These are phyloP conservation scores for Aspergillus carlsbadensis DNA, from an alignment of 495 filamentous ascomycete genomes.

Conservation along the genomic window DNA sequence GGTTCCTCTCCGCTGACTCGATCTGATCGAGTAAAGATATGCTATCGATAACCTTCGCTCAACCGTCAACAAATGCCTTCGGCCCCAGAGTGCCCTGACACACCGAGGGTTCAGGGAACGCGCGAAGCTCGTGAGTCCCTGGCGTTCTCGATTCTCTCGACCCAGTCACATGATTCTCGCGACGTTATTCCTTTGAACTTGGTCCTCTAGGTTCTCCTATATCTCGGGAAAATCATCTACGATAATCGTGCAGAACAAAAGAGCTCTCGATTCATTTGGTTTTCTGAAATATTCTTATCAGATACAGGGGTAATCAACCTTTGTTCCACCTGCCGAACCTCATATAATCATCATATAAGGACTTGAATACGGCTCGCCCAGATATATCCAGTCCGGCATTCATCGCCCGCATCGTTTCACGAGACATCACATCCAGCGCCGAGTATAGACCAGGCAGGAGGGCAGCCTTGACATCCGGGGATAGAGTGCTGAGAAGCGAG, in stretches of 20 bases:
- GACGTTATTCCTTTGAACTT: neutral
- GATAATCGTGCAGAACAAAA: no score
- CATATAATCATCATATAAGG: constrained; percentile 66
- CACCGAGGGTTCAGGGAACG: no score
- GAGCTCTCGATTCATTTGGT: neutral
- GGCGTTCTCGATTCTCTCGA: neutral
- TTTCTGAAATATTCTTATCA: neutral
- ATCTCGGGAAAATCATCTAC: no score
- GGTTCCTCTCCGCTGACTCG: constrained; percentile 32
- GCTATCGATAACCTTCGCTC: neutral
- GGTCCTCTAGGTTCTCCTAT: no score
- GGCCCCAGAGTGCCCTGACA: neutral
- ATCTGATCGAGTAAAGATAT: constrained; percentile 43
- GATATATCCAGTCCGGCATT: constrained; percentile 68
- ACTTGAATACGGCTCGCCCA: constrained; percentile 68
- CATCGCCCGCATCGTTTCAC: constrained; percentile 62
- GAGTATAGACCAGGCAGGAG: constrained; percentile 72
- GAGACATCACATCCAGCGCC: constrained; percentile 65
- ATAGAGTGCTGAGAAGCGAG: constrained; percentile 56
- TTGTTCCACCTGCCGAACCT: constrained; percentile 72
- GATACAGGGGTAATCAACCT: constrained; percentile 24
- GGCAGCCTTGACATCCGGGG: constrained; percentile 62
- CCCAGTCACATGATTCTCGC: constrained; percentile 21
- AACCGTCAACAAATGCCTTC: neutral
- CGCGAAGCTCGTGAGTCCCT: neutral